These are phyloP conservation scores for Tricholoma flavovirens DNA, from an alignment of 768 basidiomycete genomes.

Conservation along the genomic window DNA sequence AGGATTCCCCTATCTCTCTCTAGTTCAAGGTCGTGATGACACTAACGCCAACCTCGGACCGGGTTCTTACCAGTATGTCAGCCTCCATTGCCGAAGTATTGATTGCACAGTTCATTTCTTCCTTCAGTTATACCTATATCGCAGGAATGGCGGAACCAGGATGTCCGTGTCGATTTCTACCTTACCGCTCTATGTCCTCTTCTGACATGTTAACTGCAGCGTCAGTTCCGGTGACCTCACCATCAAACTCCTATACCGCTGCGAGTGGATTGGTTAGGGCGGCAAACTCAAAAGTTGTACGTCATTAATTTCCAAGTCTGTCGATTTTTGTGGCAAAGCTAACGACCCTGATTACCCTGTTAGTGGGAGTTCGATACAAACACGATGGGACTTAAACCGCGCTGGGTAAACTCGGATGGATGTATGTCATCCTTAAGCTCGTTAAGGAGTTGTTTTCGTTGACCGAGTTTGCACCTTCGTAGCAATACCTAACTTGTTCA, in stretches of 20 bases:
- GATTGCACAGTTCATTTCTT: background rate
- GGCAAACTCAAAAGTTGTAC: constrained; percentile 14
- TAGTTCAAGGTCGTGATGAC: constrained; percentile 17
- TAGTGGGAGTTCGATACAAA: constrained; percentile 17
- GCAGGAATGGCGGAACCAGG: constrained; percentile 10
- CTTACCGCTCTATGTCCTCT: background rate
- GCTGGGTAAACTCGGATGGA: constrained; percentile 19
- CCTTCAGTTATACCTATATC: constrained; percentile 10
- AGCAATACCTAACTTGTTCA: constrained; percentile 3
- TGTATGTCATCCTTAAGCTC: constrained; percentile 7
- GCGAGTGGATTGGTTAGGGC: background rate
- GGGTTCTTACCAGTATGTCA: constrained; percentile 17
- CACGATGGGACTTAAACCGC: constrained; percentile 8
- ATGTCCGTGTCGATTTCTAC: constrained; percentile 2
- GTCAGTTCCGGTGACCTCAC: constrained; percentile 7
- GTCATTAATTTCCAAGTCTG: background rate
- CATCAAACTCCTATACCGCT: constrained; percentile 9
- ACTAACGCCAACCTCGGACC: constrained; percentile 9
- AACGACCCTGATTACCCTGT: background rate
- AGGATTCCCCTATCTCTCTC: constrained; percentile 14
- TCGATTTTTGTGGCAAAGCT: background rate
- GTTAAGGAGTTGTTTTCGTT: background rate
- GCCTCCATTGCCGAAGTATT: background rate
- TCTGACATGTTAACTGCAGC: background rate
- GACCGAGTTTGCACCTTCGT: background rate